A percentile compares a stretch with the other conserved stretches of the same genome.
Conservation (phyloP, 352 stramenopile species). For the Phytopythium vexans region DNA sequence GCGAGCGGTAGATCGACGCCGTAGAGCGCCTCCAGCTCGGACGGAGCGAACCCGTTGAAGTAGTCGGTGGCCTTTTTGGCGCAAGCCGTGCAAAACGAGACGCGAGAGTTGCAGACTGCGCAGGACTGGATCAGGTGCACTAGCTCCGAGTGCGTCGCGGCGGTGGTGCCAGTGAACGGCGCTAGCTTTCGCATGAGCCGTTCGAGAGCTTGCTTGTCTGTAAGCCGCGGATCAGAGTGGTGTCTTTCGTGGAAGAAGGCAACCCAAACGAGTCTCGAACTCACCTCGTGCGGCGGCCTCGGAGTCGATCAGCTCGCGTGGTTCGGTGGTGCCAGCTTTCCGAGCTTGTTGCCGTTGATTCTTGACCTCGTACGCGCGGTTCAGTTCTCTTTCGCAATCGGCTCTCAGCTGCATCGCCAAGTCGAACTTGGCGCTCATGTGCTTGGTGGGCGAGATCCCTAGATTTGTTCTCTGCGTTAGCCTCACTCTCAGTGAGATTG, state of each 20-base stretch:
- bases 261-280: background rate
- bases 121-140: conserved; percentile 56
- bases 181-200: conserved; percentile 60
- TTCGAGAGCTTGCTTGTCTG: conserved; percentile 59
- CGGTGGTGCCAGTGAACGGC: conserved; percentile 52
- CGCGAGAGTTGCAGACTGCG: conserved; percentile 43
- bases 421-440: conserved; percentile 42
- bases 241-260: background rate
- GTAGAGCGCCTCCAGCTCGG: conserved; percentile 57
- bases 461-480: background rate
- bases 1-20: conserved; percentile 47
- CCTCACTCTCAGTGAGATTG: too few species aligned
- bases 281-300: background rate
- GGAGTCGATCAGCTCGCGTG: background rate
- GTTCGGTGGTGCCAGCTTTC: background rate
- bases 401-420: conserved; percentile 49
- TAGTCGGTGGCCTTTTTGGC: conserved; percentile 51
- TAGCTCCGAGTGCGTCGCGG: conserved; percentile 51
- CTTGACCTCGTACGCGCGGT: conserved; percentile 43
- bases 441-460: conserved; percentile 1
- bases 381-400: conserved; percentile 49
- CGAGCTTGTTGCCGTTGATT: conserved; percentile 9
- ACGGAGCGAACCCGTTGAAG: conserved; percentile 47
- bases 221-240: conserved; percentile 3
- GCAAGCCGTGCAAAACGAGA: conserved; percentile 52